A percentile compares a stretch with the other conserved stretches of the same genome.
phyloP scores from a whole-genome alignment of 768 basidiomycete genomes.

The Boletus sp. region DNA sequence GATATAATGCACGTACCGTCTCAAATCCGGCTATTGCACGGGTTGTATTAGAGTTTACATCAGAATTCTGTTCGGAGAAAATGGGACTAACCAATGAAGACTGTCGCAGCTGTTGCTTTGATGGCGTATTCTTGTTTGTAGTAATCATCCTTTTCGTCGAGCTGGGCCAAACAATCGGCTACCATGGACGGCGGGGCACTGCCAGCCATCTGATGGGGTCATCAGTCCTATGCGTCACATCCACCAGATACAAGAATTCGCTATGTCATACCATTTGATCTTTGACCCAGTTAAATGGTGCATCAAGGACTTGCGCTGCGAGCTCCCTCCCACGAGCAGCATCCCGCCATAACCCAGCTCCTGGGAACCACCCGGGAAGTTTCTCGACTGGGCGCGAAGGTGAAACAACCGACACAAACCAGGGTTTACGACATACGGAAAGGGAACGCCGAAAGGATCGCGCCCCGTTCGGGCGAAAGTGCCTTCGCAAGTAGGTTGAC shows the following conservation, averaged over 20 bases:
- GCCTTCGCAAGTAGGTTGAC: slow-evolving; percentile 18
- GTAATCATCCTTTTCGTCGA: slow-evolving; percentile 16
- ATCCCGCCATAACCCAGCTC: slow-evolving; percentile 17
- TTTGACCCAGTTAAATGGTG: slow-evolving; percentile 25
- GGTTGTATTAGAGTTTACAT: neutral
- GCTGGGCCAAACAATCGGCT: slow-evolving; percentile 18
- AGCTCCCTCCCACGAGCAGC: slow-evolving; percentile 12
- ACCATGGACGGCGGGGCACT: slow-evolving; percentile 27
- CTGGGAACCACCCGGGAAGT: slow-evolving; percentile 26
- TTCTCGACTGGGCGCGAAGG: slow-evolving; percentile 11
- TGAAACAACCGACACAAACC: neutral
- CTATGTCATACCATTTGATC: slow-evolving; percentile 18
- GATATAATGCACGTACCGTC: slow-evolving; percentile 12
- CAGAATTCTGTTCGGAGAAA: neutral
- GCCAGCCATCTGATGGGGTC: slow-evolving; percentile 6
- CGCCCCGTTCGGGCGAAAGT: slow-evolving; percentile 19
- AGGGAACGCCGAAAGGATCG: slow-evolving; percentile 21
- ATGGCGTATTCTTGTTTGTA: slow-evolving; percentile 22
- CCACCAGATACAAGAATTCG: neutral
- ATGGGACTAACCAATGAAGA: slow-evolving; percentile 20
- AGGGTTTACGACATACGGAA: slow-evolving; percentile 14
- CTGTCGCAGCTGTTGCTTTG: slow-evolving; percentile 23
- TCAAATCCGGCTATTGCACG: slow-evolving; percentile 22
- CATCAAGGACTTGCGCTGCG: slow-evolving; percentile 18
- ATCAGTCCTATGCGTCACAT: neutral